phyloP scores from a whole-genome alignment of 257 asterid species.

The Osmanthus fragrans region DNA sequence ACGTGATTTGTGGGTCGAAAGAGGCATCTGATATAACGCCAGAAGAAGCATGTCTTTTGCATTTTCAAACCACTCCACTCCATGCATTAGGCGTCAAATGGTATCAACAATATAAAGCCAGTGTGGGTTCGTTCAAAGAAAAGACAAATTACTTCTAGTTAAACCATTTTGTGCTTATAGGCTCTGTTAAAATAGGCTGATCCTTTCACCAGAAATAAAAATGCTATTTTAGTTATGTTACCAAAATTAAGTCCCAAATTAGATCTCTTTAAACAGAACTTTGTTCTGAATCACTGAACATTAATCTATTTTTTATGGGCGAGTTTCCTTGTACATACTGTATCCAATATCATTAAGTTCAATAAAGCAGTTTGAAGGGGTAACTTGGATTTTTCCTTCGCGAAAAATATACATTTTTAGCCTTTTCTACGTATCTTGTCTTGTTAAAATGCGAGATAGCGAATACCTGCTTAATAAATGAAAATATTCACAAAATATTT shows the following conservation, averaged over 20 bases:
- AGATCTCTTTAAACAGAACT: too few species aligned
- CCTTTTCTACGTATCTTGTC: neutral
- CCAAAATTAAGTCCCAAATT: too few species aligned
- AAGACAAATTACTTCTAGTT: too few species aligned
- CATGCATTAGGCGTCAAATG: constrained; percentile 22
- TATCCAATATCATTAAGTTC: too few species aligned
- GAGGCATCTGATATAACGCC: constrained; percentile 1
- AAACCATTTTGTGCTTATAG: neutral
- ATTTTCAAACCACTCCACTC: constrained; percentile 34
- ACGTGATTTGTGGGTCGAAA: neutral
- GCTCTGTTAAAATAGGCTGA: neutral
- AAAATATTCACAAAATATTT: neutral
- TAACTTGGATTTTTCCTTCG: neutral
- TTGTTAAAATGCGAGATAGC: neutral
- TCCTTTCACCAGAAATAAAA: too few species aligned
- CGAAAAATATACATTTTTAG: neutral
- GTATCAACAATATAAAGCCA: too few species aligned
- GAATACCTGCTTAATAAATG: neutral
- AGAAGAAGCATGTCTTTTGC: constrained; percentile 27
- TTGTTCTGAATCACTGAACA: neutral
- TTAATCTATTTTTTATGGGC: neutral
- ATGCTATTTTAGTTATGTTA: too few species aligned
- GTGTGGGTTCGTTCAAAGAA: neutral
- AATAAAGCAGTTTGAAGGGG: neutral
- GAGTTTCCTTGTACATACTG: neutral